Evolutionary conservation across 2,329 filamentous ascomycete species (phyloP).

Genomic region (Tympanopsis confertula): DNA sequence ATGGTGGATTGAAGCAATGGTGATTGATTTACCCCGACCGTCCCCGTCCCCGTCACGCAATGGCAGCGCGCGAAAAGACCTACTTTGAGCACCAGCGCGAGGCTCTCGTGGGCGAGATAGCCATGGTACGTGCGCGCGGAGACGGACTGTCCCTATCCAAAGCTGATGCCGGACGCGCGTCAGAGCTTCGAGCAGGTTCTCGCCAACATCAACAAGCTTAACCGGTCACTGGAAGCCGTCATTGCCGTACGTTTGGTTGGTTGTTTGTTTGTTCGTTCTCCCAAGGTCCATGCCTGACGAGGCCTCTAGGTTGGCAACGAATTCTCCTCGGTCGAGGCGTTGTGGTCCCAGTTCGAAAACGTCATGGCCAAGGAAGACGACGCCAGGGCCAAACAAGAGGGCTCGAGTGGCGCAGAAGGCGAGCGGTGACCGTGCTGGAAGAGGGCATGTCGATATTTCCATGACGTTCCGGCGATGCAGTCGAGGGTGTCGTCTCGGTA

Average conservation of each 20-base stretch:
- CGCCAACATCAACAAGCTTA: slow-evolving; percentile 90
- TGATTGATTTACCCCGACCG: too few relatives aligned
- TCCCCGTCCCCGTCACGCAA: too few relatives aligned
- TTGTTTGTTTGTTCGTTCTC: not conserved
- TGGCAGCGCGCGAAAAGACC: slow-evolving; percentile 37
- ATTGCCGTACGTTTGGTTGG: slow-evolving; percentile 54
- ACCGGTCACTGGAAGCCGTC: slow-evolving; percentile 84
- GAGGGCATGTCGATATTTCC: too few relatives aligned
- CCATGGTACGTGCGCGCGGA: slow-evolving; percentile 36
- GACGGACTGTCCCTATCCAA: not conserved
- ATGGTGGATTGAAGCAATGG: too few relatives aligned
- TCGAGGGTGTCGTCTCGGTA: too few relatives aligned
- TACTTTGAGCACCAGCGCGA: slow-evolving; percentile 72
- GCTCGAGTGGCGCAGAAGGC: slow-evolving; percentile 10
- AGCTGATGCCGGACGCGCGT: not conserved
- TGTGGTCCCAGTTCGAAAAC: slow-evolving; percentile 97
- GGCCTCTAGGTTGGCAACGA: slow-evolving; percentile 71
- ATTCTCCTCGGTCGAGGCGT: slow-evolving; percentile 87
- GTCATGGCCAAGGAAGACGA: slow-evolving; percentile 71
- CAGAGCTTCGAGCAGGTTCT: slow-evolving; percentile 79
- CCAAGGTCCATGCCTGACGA: slow-evolving; percentile 1
- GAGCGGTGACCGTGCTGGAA: slow-evolving; percentile 10
- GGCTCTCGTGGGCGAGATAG: slow-evolving; percentile 60
- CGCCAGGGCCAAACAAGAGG: slow-evolving; percentile 10
- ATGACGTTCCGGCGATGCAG: too few relatives aligned